These are phyloP conservation scores for Ramalina intermedia DNA, from an alignment of 495 filamentous ascomycete genomes.

Conservation along the genomic window DNA sequence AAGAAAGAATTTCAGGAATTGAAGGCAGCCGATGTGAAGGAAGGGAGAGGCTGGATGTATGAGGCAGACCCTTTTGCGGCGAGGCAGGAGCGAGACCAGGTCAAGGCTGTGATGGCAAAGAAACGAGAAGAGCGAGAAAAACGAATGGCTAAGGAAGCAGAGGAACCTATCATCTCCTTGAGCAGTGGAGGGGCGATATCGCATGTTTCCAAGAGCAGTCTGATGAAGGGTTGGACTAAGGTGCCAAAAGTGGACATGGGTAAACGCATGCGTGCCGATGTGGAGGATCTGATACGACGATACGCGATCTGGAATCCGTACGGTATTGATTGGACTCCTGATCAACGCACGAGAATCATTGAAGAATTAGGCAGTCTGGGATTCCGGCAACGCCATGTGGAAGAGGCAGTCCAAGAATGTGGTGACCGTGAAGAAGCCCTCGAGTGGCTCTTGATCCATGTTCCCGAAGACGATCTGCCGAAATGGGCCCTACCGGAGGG, in stretches of 20 bases:
- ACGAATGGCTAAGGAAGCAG: constrained; percentile 45
- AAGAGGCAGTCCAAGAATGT: constrained; percentile 76
- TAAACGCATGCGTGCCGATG: constrained; percentile 52
- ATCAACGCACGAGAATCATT: constrained; percentile 44
- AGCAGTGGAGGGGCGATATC: constrained; percentile 22
- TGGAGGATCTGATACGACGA: constrained; percentile 63
- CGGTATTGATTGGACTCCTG: constrained; percentile 42
- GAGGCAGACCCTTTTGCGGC: constrained; percentile 87
- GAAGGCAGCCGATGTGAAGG: constrained; percentile 60
- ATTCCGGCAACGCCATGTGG: constrained; percentile 73
- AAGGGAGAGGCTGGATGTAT: constrained; percentile 80
- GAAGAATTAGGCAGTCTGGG: constrained; percentile 63
- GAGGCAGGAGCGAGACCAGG: constrained; percentile 62
- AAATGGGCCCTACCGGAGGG: constrained; percentile 78
- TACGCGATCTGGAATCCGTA: constrained; percentile 80
- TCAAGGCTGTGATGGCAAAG: constrained; percentile 54
- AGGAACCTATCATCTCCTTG: constrained; percentile 31
- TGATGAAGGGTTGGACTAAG: constrained; percentile 63
- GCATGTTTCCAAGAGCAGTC: constrained; percentile 6
- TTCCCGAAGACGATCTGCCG: constrained; percentile 91
- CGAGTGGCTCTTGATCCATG: constrained; percentile 87
- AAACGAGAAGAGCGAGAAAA: constrained; percentile 45
- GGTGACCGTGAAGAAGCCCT: constrained; percentile 88
- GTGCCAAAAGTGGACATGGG: constrained; percentile 91
- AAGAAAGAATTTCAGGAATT: constrained; percentile 67